Evolutionary conservation across 495 filamentous ascomycete species (phyloP).

Genomic region (Penicillium goetzii): DNA sequence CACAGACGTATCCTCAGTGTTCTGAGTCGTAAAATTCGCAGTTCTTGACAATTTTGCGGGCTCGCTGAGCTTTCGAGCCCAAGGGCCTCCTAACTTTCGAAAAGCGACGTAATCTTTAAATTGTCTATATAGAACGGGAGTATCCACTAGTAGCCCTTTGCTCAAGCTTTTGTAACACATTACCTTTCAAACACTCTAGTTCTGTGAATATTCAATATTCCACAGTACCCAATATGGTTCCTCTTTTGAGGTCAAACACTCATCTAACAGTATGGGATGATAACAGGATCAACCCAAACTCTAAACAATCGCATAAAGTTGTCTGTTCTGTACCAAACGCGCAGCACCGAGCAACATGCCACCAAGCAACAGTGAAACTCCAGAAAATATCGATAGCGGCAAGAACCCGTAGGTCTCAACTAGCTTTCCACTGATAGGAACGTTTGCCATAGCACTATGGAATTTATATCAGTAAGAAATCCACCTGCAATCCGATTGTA

Average conservation of each 20-base stretch:
- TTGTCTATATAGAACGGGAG: background rate
- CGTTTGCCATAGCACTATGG: slow-evolving; percentile 41
- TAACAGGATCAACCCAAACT: background rate
- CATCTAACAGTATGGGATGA: background rate
- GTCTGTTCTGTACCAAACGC: slow-evolving; percentile 28
- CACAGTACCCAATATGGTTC: background rate
- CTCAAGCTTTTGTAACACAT: background rate
- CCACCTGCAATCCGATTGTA: background rate
- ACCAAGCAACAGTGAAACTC: slow-evolving; percentile 38
- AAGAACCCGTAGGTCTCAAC: slow-evolving; percentile 41
- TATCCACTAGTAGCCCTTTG: background rate
- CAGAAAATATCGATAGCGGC: slow-evolving; percentile 40
- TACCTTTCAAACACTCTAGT: background rate
- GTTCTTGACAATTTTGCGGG: background rate
- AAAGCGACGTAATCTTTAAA: background rate
- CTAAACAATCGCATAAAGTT: slow-evolving; percentile 31
- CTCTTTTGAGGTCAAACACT: background rate
- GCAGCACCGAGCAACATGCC: slow-evolving; percentile 32
- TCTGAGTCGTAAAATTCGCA: background rate
- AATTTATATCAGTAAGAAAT: background rate
- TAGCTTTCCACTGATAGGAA: slow-evolving; percentile 42
- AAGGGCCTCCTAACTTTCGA: background rate
- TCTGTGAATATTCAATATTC: too few relatives aligned
- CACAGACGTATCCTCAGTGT: background rate
- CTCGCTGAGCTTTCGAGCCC: background rate